Base-by-base conservation (phyloP, 352 stramenopile species). In the Phytophthora boehmeriae region DNA sequence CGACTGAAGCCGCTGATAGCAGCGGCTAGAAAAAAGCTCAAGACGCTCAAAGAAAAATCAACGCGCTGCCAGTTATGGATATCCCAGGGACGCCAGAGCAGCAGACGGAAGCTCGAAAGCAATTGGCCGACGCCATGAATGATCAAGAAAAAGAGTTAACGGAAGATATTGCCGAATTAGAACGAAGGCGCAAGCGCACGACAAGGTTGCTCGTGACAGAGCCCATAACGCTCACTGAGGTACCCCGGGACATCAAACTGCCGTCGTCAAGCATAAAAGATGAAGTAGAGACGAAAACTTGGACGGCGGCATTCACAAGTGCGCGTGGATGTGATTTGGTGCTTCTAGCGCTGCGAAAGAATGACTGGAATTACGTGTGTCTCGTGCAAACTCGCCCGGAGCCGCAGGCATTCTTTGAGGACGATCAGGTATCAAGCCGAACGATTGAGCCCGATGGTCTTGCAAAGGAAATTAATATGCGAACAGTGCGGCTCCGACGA, bases 341-440 rank as follows among this genome's bases (percentile, higher is more conserved):
- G 6, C 71, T 71, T 0, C 50, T 89, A 3, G 82, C 80, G 3
- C 67, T 92, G n/a, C 56, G 57, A 4, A 90, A 90, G 54, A 65
- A 49, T 36, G 77, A 90, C 63, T 90, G 81, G 81, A 87, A 78
- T 20, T 85, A 85, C 27, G 58, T 90, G 4, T 83, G 81, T 28
- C 63, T 90, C 0, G 71, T 87, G 30, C 70, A 82, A 42, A 89
- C 80, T 11, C 71, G 80, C 8, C 82, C 82, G 1, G 32, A 76
- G 45, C 80, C 82, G 0, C 65, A 57, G 20, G 80, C 77, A 16
- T 89, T 86, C 28, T 57, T 84, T 1, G 76, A 90, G 41, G 82
- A 83, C n/a, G 75, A 87, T 16, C 60, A 91, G 36, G 46, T 83
- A 5, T 59, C 76, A n/a, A 73, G 76, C 47, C 59, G 80, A 36